phyloP scores from a whole-genome alignment of 306 rosid genomes.

The Carpinus fangiana region DNA sequence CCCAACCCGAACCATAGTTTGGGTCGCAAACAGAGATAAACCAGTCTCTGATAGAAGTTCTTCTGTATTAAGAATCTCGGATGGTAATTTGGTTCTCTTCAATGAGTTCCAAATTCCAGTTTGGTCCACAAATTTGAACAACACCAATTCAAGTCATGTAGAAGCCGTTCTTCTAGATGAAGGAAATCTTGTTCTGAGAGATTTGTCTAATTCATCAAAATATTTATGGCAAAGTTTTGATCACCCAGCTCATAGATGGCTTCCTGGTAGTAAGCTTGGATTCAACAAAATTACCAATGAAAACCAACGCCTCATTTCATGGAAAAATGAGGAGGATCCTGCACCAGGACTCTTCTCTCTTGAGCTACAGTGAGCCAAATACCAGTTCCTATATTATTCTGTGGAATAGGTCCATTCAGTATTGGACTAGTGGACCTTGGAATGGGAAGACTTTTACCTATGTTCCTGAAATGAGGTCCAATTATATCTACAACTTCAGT shows the following conservation, averaged over 20 bases:
- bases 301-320: constrained; percentile 51
- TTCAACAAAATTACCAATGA: constrained; percentile 38
- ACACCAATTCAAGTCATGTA: constrained; percentile 32
- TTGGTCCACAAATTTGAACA: constrained; percentile 61
- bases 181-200: constrained; percentile 53
- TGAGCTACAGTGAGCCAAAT: constrained; percentile 32
- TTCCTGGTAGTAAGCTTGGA: constrained; percentile 51
- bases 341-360: constrained; percentile 53
- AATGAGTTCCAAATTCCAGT: constrained; percentile 34
- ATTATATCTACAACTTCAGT: too few species aligned
- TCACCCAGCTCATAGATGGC: constrained; percentile 56
- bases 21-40: constrained; percentile 63
- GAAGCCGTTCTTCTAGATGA: constrained; percentile 43
- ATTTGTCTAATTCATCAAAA: constrained; percentile 21
- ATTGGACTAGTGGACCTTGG: constrained; percentile 52
- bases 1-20: constrained; percentile 31
- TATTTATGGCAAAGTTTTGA: constrained; percentile 64
- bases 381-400: constrained; percentile 18
- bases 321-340: constrained; percentile 62
- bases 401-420: constrained; percentile 45
- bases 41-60: constrained; percentile 47
- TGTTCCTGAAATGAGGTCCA: too few species aligned
- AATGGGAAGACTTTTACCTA: too few species aligned
- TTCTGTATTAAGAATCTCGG: constrained; percentile 36
- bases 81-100: constrained; percentile 53